phyloP scores from a whole-genome alignment of 352 stramenopile genomes.

The Phytophthora colocasiae region DNA sequence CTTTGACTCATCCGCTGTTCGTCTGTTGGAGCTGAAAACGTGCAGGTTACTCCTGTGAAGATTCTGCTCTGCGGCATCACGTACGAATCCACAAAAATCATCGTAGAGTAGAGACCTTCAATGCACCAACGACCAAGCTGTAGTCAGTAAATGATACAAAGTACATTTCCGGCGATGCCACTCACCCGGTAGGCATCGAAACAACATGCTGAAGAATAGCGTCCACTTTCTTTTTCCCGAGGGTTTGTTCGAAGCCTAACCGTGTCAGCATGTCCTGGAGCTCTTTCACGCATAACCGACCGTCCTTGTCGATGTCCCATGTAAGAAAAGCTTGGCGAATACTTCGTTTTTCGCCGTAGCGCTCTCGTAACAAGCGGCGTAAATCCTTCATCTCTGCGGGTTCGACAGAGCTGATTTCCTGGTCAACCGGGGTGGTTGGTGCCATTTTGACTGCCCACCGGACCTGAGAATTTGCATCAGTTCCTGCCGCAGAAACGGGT shows the following conservation, averaged over 20 bases:
- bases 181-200: conserved; percentile 38
- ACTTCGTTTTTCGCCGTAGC: conserved; percentile 66
- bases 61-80: conserved; percentile 10
- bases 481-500: conserved; percentile 6
- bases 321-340: conserved; percentile 62
- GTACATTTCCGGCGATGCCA: conserved; percentile 1
- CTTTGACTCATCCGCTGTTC: background rate
- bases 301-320: conserved; percentile 69
- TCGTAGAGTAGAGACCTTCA: conserved; percentile 53
- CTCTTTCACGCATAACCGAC: conserved; percentile 42
- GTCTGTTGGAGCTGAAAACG: conserved; percentile 1
- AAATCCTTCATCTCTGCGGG: conserved; percentile 42
- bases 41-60: background rate
- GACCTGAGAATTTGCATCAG: conserved; percentile 23
- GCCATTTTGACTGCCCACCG: conserved; percentile 51
- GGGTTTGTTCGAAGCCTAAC: conserved; percentile 43
- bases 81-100: conserved; percentile 56
- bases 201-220: conserved; percentile 47
- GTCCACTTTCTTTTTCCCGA: conserved; percentile 49
- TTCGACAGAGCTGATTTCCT: background rate
- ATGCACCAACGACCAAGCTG: background rate
- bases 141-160: conserved; percentile 3
- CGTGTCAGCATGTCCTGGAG: conserved; percentile 53
- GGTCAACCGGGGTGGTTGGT: background rate
- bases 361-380: conserved; percentile 51